Evolutionary conservation across 371 early-diverging fungal genomes (phyloP).

Genomic region (Lichtheimia ramosa): DNA sequence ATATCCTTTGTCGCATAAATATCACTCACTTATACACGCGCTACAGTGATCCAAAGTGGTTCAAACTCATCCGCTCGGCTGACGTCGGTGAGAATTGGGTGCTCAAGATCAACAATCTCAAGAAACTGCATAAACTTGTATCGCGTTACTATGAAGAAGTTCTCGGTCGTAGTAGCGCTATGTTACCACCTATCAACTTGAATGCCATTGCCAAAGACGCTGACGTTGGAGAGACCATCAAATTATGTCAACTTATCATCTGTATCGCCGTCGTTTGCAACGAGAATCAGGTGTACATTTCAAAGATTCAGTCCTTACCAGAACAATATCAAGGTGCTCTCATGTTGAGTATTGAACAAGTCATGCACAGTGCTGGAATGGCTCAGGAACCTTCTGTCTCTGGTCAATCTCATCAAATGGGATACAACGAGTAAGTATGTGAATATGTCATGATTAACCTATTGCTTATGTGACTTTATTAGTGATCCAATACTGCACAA

Average conservation of each 20-base stretch:
- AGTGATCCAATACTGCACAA: slow-evolving; percentile 14
- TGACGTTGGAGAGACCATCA: slow-evolving; percentile 69
- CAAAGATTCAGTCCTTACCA: slow-evolving; percentile 75
- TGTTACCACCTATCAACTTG: slow-evolving; percentile 68
- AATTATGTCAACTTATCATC: slow-evolving; percentile 79
- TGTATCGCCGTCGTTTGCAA: slow-evolving; percentile 84
- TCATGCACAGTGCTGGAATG: slow-evolving; percentile 12
- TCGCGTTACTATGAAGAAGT: slow-evolving; percentile 87
- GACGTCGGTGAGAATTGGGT: slow-evolving; percentile 93
- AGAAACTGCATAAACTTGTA: slow-evolving; percentile 81
- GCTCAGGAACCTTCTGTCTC: neutral
- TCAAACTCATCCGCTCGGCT: slow-evolving; percentile 72
- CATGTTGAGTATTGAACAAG: slow-evolving; percentile 86
- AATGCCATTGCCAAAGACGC: slow-evolving; percentile 82
- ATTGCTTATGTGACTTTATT: neutral
- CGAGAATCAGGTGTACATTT: slow-evolving; percentile 76
- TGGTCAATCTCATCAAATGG: neutral
- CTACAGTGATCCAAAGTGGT: slow-evolving; percentile 84
- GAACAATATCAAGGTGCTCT: slow-evolving; percentile 74
- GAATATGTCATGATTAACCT: neutral
- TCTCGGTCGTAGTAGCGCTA: slow-evolving; percentile 51
- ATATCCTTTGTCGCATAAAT: neutral
- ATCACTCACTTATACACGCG: neutral
- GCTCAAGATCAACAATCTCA: slow-evolving; percentile 85
- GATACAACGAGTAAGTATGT: slow-evolving; percentile 1